Conservation (phyloP, 2,329 filamentous ascomycete genomes). For the Diaporthe destruens region DNA sequence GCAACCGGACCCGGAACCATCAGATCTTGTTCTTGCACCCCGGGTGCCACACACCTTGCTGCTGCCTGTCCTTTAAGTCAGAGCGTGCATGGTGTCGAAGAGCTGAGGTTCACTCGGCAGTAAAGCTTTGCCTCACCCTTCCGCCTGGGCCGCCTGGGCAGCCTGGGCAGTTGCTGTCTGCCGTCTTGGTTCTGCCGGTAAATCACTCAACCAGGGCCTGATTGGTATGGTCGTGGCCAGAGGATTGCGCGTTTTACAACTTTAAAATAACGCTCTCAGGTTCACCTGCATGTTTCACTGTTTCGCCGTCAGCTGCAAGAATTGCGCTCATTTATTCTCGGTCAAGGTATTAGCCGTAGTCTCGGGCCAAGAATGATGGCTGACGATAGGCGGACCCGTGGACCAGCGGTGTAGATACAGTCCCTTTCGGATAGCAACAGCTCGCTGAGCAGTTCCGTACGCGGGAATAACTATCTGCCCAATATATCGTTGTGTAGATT, state of each 20-base stretch:
- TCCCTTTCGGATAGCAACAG: no score
- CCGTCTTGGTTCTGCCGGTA: slow-evolving; percentile 25
- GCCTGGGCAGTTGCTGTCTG: slow-evolving; percentile 9
- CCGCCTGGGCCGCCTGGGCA: slow-evolving; percentile 30
- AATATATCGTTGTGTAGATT: no score
- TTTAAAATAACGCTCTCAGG: background rate
- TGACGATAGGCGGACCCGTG: background rate
- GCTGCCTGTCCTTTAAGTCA: background rate
- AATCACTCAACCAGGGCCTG: slow-evolving; percentile 19
- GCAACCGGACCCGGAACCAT: background rate
- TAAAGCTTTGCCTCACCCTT: slow-evolving; percentile 16
- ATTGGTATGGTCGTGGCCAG: slow-evolving; percentile 17
- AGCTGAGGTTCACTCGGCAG: slow-evolving; percentile 13
- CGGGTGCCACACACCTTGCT: background rate
- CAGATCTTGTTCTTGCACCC: background rate
- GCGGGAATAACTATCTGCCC: background rate
- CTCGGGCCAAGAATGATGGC: slow-evolving; percentile 22
- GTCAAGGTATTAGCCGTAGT: background rate
- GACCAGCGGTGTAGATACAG: background rate
- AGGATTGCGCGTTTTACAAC: slow-evolving; percentile 9
- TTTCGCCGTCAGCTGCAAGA: slow-evolving; percentile 3
- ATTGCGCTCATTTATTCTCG: background rate
- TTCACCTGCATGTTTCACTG: slow-evolving; percentile 19
- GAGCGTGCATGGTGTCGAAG: slow-evolving; percentile 2
- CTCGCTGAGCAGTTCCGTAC: no score